phyloP scores from a whole-genome alignment of 2,329 filamentous ascomycete species.

The Akanthomyces muscarius region DNA sequence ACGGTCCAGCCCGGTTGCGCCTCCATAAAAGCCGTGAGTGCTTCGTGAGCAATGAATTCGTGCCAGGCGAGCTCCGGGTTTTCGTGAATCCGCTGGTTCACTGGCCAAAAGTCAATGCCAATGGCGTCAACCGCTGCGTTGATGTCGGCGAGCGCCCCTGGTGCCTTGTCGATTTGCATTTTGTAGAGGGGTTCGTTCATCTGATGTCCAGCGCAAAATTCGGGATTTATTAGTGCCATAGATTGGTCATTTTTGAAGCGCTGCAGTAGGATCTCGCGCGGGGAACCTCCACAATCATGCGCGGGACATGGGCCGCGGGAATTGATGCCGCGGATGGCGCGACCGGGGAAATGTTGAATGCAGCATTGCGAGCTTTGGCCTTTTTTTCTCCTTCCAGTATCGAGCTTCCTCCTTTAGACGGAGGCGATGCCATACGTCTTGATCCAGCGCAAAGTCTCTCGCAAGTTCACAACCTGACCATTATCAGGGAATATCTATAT shows the following conservation, averaged over 20 bases:
- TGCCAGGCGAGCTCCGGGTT: conserved; percentile 41
- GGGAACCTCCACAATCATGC: background rate
- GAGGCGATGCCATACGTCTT: background rate
- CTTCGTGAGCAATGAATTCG: conserved; percentile 39
- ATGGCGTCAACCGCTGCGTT: conserved; percentile 20
- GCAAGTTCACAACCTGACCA: background rate
- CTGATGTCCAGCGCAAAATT: background rate
- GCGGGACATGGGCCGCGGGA: background rate
- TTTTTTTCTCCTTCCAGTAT: background rate
- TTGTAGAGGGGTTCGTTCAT: background rate
- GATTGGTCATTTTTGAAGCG: background rate
- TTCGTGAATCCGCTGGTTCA: conserved; percentile 40
- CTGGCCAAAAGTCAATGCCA: conserved; percentile 27
- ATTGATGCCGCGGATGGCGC: background rate
- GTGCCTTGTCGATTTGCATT: background rate
- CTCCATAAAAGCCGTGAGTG: conserved; percentile 35
- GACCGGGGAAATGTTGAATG: background rate
- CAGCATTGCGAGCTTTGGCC: background rate
- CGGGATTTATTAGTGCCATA: background rate
- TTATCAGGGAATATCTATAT: no score
- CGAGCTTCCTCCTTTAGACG: background rate
- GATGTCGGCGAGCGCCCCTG: conserved; percentile 29
- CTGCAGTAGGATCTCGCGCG: background rate
- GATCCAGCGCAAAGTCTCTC: background rate
- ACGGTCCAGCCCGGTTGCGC: conserved; percentile 35